Evolutionary conservation across 164 flowering plant genomes (phyloP), one percentile per base, ranked within the genome.

Genomic region (Vitis amurensis): DNA sequence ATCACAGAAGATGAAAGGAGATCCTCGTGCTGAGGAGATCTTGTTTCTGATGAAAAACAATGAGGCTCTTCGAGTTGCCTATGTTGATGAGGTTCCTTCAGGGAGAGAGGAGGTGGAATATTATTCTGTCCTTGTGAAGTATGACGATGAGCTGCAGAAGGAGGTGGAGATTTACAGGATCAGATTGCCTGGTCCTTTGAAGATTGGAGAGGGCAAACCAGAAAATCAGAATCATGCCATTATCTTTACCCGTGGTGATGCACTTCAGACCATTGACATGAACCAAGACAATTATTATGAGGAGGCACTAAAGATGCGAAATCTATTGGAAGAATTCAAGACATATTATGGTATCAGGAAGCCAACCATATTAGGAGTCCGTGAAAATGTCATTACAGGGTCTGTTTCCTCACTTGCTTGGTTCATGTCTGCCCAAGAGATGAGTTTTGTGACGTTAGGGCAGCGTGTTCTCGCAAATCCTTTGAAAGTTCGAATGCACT

Each of bases 361-460:
- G 81, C 99, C 99, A 11, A 92, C 99, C 30, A 92, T 94, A 37
- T 80, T 94, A 60, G 99, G 99, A 67, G 95, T 94, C 16, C 92
- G 99, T 30, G 99, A 94, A 76, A 83, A 89, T 68, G 73, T 92
- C 71, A 91, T 94, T 76, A 93, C 99, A 0, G 98, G 99, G 44
- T 91, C 97, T 51, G 99, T 92, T 1, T 94, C 97, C 11, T 94
- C 99, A 6, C 94, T 92, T 66, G 99, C 98, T 55, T 86, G 96
- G 98, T 94, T 94, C 78, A 94, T 94, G 99, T 94, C 98, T 68
- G 93, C 97, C 56, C 99, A 94, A 78, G 99, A 94, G 72, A 90
- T 83, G 30, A 94, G 96, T 74, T 94, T 94, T 80, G 98, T 91
- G 72, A 94, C 98, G 11, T 76, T 94, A 51, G 98, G 91, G 50